Evolutionary conservation across 768 basidiomycete genomes (phyloP), one percentile per base, ranked within the genome.

Genomic region (Suillus placidus): DNA sequence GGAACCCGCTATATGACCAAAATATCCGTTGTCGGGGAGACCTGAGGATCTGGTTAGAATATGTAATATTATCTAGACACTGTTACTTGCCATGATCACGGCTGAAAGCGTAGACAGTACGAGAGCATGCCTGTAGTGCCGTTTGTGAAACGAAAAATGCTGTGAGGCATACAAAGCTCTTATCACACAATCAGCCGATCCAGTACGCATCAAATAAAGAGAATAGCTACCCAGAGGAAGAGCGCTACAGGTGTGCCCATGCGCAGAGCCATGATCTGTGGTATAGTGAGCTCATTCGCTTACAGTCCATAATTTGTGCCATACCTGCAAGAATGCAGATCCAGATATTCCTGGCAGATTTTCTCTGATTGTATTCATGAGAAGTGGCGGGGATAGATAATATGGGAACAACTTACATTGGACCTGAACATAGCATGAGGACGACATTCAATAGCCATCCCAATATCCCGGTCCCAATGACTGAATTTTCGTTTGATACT

Each of bases 381-480:
- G 37, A 63, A 14, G 8, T 64, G 30, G 14, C 14, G 20, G 30
- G 45, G n/a, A 38, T 35, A n/a, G n/a, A 34, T 18, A 13, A 47
- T 6, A 38, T 14, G 51, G 18, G 52, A 52, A 26, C 37, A 52
- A 80, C 88, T 71, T 67, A 89, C 88, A 92, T 79, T 63, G 87
- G 86, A 8, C 92, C 92, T 23, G 91, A 92, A 76, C 93, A 95
- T 10, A 95, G 81, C n/a, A 95, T 84, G 37, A 94, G 77, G 6
- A 94, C 89, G 68, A 97, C 91, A 77, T 95, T 97, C 66, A 95
- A 83, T 10, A 95, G 71, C 93, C 93, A 95, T 40, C 93, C 93
- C 67, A 93, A 83, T 54, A 90, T 77, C 63, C 90, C 90, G 5
- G 90, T 92, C 6, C 91, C 90, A 64, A 92, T 80, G 35, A 92